A percentile compares a stretch with the other conserved stretches of the same genome.
Conservation (phyloP, 2,329 filamentous ascomycete species). For the Ceratocystis colombiana region DNA sequence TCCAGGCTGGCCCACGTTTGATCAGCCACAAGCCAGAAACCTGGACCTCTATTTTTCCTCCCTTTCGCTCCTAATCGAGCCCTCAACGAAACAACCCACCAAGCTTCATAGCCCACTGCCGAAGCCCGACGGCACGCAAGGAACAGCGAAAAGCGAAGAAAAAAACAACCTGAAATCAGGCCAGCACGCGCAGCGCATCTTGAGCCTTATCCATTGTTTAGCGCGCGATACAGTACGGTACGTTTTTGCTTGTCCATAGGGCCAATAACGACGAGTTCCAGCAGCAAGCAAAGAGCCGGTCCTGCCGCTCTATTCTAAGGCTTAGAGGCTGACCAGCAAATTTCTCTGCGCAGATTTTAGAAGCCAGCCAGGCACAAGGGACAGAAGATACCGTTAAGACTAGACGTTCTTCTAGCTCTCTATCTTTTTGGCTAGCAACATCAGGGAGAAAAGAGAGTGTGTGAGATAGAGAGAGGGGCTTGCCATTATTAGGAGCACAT, state of each 20-base stretch:
- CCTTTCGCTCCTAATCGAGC: constrained; percentile 1
- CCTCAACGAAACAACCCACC: neutral
- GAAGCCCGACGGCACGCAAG: constrained; percentile 12
- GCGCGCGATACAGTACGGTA: constrained; percentile 6
- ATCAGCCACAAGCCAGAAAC: neutral
- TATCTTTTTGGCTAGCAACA: neutral
- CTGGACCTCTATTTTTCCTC: neutral
- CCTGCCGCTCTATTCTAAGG: constrained; percentile 1
- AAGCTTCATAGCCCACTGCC: neutral
- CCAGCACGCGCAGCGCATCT: neutral
- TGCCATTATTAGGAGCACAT: neutral
- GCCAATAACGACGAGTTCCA: neutral
- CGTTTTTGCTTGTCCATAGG: neutral
- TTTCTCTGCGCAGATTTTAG: constrained; percentile 8
- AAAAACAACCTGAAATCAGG: neutral
- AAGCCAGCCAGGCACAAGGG: neutral
- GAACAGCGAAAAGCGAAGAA: neutral
- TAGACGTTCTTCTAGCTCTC: neutral
- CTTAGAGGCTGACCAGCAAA: constrained; percentile 9
- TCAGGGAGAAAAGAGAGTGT: neutral
- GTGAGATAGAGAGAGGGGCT: neutral
- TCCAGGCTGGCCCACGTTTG: neutral
- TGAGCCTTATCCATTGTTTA: neutral
- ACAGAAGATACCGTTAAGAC: neutral
- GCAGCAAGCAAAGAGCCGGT: neutral